Base-by-base conservation (phyloP, 2,329 filamentous ascomycete genomes). In the Trichoderma sp. region DNA sequence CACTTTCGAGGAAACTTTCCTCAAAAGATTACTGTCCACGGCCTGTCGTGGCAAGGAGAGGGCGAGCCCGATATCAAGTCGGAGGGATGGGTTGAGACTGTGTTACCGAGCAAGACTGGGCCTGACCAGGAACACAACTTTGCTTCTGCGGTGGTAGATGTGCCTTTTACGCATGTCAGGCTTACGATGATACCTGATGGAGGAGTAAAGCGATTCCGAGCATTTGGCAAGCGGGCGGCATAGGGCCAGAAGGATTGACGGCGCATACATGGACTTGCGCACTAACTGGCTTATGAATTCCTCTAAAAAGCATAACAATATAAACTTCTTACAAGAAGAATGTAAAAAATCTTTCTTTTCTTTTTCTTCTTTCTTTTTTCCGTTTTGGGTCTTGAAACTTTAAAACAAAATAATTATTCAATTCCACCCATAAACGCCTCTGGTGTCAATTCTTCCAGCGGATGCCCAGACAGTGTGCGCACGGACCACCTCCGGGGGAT, bases 151-250 rank as follows among this genome's bases (percentile, higher is more conserved):
- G 82, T 88, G 21, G 82, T 85, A 73, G 87, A 88, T 47, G 85
- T 83, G 77, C 81, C 84, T 2, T 92, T 93, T 76, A 93, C 91
- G 14, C 94, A 96, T 81, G 89, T 94, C 27, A 97, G 97, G 86
- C 84, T 98, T 78, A 92, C 93, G 40, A 96, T 97, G 78, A 93
- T 97, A 74, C 95, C 95, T 0, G 94, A 98, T 79, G 94, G 95
- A 40, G 94, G 95, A 29, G 92, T 97, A 3, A 97, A 97, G 88
- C 85, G 94, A 72, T 86, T 97, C 73, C 88, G 93, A 66, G 78
- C 76, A 43, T 79, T 79, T 75, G 79, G 79, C 27, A 80, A 75
- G 73, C 75, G 79, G 63, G 76, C 71, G 56, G 72, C 68, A 33
- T 70, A 68, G 37, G 33, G 33, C 33, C 33, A 33, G 33, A 33